phyloP scores from a whole-genome alignment of 306 rosid species.

The Canavalia gladiata region DNA sequence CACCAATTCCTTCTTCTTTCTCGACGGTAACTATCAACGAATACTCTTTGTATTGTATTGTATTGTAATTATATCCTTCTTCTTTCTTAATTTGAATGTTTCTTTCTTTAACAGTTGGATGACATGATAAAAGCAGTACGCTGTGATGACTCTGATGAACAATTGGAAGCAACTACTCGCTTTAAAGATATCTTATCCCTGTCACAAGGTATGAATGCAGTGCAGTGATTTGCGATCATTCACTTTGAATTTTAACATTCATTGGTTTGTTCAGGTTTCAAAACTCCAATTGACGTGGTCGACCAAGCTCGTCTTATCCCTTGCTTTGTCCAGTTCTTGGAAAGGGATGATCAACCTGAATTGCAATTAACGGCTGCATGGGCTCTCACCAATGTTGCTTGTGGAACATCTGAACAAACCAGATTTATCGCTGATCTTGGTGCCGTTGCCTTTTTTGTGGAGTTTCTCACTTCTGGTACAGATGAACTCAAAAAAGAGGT shows the following conservation, averaged over 20 bases:
- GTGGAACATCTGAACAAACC: conserved; percentile 72
- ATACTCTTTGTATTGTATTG: no score
- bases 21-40: no score
- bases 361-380: conserved; percentile 83
- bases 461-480: conserved; percentile 66
- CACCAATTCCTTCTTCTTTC: no score
- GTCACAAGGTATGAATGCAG: no score
- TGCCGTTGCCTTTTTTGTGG: conserved; percentile 69
- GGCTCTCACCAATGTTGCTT: conserved; percentile 66
- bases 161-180: conserved; percentile 71
- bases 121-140: conserved; percentile 64
- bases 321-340: conserved; percentile 71
- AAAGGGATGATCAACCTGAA: conserved; percentile 61
- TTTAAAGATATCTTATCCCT: conserved; percentile 63
- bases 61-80: no score
- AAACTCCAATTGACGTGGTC: conserved; percentile 49
- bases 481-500: conserved; percentile 81
- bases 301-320: conserved; percentile 62
- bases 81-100: no score
- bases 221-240: no score
- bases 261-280: conserved; percentile 43
- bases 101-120: no score
- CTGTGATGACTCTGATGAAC: conserved; percentile 61
- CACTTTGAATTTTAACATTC: conserved; percentile 37
- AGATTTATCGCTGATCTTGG: conserved; percentile 71